Percentiles rank a stretch among this genome's conserved stretches.
phyloP scores from a whole-genome alignment of 208 protist genomes.

The Trichomonas tenax region DNA sequence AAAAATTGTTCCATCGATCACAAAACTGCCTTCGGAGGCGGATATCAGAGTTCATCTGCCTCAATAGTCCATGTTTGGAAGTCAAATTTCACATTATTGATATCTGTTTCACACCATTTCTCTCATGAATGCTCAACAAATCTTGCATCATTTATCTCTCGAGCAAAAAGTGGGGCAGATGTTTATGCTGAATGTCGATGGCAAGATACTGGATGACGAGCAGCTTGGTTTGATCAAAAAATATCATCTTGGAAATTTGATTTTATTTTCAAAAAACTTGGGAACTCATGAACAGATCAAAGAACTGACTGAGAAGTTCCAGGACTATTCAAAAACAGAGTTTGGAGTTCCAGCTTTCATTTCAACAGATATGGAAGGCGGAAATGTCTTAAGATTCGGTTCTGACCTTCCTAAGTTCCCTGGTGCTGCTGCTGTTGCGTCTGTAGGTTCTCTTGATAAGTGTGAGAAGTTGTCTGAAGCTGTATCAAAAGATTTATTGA shows the following conservation, averaged over 20 bases:
- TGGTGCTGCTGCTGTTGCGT: not conserved
- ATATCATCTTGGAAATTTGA: not conserved
- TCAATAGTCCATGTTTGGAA: too few relatives aligned
- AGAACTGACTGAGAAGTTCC: not conserved
- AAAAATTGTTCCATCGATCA: too few relatives aligned
- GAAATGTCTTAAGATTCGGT: not conserved
- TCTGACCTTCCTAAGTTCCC: not conserved
- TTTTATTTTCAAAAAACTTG: not conserved
- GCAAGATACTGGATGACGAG: not conserved
- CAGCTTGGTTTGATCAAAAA: not conserved
- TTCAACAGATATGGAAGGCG: not conserved
- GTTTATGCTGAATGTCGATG: not conserved
- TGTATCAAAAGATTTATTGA: not conserved
- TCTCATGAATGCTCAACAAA: not conserved
- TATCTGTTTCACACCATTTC: not conserved
- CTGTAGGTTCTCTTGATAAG: not conserved
- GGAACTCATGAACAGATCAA: not conserved
- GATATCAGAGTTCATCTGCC: too few relatives aligned
- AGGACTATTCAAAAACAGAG: not conserved
- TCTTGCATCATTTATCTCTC: not conserved
- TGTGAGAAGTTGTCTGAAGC: not conserved
- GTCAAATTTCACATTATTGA: too few relatives aligned
- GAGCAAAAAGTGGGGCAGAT: not conserved
- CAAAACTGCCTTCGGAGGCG: too few relatives aligned
- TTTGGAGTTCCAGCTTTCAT: not conserved